Percentiles rank a stretch among this genome's conserved stretches.
phyloP scores from a whole-genome alignment of 2,329 filamentous ascomycete genomes.

The Colletotrichum musae region DNA sequence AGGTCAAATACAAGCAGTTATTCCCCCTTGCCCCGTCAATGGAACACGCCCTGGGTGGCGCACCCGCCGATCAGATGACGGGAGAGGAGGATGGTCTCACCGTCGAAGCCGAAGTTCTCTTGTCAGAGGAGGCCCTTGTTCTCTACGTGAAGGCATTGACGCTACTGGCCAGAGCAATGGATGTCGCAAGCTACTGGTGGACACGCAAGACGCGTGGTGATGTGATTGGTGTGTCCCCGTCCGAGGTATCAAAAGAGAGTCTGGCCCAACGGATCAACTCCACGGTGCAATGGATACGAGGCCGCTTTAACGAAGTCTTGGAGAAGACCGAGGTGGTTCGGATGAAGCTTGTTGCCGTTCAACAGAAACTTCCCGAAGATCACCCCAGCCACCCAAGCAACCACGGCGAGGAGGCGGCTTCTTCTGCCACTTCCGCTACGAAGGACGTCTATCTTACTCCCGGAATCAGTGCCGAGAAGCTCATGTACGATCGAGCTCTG shows the following conservation, averaged over 20 bases:
- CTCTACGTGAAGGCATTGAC: constrained; percentile 96
- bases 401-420: constrained; percentile 71
- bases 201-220: constrained; percentile 81
- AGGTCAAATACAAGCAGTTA: constrained; percentile 99
- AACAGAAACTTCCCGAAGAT: constrained; percentile 85
- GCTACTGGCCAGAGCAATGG: constrained; percentile 93
- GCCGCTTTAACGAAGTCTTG: constrained; percentile 95
- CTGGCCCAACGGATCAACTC: constrained; percentile 81
- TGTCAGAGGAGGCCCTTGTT: constrained; percentile 95
- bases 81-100: constrained; percentile 83
- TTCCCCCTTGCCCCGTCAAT: constrained; percentile 87
- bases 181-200: constrained; percentile 96
- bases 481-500: constrained; percentile 97
- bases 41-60: constrained; percentile 78
- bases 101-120: constrained; percentile 84
- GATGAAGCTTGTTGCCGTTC: constrained; percentile 87
- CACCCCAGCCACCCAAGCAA: constrained; percentile 91
- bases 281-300: constrained; percentile 95
- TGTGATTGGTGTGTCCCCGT: constrained; percentile 57
- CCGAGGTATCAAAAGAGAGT: constrained; percentile 61
- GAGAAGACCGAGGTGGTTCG: constrained; percentile 98
- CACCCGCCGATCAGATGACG: constrained; percentile 66
- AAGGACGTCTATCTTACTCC: constrained; percentile 88
- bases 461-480: constrained; percentile 92
- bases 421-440: constrained; percentile 73